phyloP scores from a whole-genome alignment of 345 rosid genomes.

The Kandelia obovata region DNA sequence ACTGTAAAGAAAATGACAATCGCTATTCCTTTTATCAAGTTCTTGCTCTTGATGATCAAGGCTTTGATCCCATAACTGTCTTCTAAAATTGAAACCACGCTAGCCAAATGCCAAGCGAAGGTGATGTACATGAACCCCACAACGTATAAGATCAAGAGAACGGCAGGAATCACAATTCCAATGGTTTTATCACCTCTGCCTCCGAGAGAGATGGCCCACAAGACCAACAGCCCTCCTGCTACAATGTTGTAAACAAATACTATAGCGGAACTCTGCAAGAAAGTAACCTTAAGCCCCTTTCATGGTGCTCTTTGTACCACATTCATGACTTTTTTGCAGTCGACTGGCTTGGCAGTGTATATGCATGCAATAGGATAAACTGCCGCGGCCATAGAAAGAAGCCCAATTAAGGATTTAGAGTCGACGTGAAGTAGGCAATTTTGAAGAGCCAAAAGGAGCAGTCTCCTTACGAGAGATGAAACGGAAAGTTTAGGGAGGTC shows the following conservation, averaged over 20 bases:
- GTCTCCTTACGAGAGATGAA: not conserved
- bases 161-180: not conserved
- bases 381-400: constrained; percentile 50
- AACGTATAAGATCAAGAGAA: constrained; percentile 6
- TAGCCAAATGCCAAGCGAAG: constrained; percentile 18
- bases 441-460: constrained; percentile 26
- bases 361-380: constrained; percentile 48
- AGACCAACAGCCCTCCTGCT: not conserved
- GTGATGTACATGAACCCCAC: constrained; percentile 31
- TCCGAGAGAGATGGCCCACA: not conserved
- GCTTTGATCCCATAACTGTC: constrained; percentile 6
- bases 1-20: not conserved
- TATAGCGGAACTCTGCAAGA: constrained; percentile 27
- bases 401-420: constrained; percentile 24
- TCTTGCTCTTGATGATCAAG: not conserved
- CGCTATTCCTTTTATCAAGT: not conserved
- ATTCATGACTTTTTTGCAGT: constrained; percentile 33
- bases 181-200: not conserved
- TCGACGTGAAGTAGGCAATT: constrained; percentile 26
- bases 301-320: constrained; percentile 45
- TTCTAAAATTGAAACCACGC: constrained; percentile 19
- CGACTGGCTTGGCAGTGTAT: constrained; percentile 31
- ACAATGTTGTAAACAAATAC: constrained; percentile 19
- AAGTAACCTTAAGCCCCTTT: constrained; percentile 45
- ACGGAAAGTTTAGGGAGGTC: no score